Conservation (phyloP, 2,329 filamentous ascomycete genomes). For the Myriosclerotinia curreyana region DNA sequence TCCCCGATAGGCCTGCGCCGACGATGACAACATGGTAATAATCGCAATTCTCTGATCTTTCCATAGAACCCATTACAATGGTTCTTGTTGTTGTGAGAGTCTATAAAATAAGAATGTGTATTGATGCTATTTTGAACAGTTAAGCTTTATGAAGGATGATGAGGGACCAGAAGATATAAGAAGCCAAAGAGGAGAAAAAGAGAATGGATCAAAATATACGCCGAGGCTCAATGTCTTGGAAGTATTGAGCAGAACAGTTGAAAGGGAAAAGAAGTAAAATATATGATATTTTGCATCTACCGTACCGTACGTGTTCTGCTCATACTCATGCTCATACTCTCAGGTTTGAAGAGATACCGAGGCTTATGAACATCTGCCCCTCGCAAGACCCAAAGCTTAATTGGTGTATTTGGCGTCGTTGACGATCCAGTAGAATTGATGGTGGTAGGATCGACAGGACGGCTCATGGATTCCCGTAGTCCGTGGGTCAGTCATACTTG, state of each 20-base stretch:
- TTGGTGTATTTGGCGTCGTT: background rate
- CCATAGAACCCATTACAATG: slow-evolving; percentile 26
- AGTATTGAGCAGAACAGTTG: background rate
- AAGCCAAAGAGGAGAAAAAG: background rate
- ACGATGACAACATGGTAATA: slow-evolving; percentile 59
- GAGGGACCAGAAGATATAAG: background rate
- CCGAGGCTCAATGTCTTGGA: background rate
- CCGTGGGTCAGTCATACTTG: background rate
- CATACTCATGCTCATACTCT: background rate
- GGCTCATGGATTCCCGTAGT: background rate
- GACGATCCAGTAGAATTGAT: background rate
- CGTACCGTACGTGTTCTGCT: background rate
- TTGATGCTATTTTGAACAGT: background rate
- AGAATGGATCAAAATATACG: background rate
- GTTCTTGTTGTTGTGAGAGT: background rate
- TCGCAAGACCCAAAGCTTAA: slow-evolving; percentile 3
- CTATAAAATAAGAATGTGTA: background rate
- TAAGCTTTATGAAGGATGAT: background rate
- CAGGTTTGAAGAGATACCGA: background rate
- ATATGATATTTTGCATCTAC: background rate
- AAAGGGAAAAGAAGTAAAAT: background rate
- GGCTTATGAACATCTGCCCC: background rate
- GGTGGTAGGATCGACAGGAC: background rate
- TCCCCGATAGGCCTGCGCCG: slow-evolving; percentile 71
- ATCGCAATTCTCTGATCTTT: slow-evolving; percentile 22